Evolutionary conservation across 805 yeast species (phyloP).

Genomic region (Cyberlindnera japonica): DNA sequence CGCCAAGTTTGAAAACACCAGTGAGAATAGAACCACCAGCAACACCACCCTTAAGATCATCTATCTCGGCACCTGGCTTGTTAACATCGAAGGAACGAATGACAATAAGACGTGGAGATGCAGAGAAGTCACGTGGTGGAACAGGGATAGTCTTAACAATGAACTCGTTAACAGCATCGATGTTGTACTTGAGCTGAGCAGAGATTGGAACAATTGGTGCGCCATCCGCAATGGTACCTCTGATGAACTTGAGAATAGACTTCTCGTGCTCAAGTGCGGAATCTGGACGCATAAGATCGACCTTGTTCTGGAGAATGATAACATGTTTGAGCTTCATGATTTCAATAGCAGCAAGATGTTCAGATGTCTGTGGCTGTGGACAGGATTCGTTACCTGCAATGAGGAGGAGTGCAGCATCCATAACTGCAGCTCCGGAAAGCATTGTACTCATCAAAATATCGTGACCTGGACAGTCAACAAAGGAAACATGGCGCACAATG

Average conservation of each 20-base stretch:
- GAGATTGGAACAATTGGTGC: constrained; percentile 99
- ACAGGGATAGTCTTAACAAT: constrained; percentile 94
- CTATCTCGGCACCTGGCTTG: constrained; percentile 97
- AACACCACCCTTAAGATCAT: constrained; percentile 98
- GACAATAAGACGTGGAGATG: constrained; percentile 92
- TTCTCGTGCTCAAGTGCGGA: constrained; percentile 94
- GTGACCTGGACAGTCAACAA: constrained; percentile 99
- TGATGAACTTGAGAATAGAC: constrained; percentile 84
- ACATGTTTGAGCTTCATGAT: constrained; percentile 98
- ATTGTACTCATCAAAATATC: constrained; percentile 99
- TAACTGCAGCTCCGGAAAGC: constrained; percentile 99
- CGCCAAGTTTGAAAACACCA: constrained; percentile 96
- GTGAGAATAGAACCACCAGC: constrained; percentile 98
- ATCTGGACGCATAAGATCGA: constrained; percentile 97
- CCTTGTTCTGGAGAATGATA: constrained; percentile 94
- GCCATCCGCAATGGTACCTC: constrained; percentile 98
- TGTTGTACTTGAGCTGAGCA: constrained; percentile 97
- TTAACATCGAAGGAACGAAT: constrained; percentile 98
- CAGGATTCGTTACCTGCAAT: constrained; percentile 99
- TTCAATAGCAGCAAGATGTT: constrained; percentile 98
- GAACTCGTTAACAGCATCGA: constrained; percentile 96
- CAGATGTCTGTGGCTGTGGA: constrained; percentile 99
- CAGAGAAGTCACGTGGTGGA: constrained; percentile 91
- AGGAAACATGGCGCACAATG: constrained; percentile 93
- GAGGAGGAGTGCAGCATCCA: constrained; percentile 97